Percentiles rank a stretch among this genome's conserved stretches.
Conservation (phyloP, 2,329 filamentous ascomycete species). For the Pestalotiopsis sp. region DNA sequence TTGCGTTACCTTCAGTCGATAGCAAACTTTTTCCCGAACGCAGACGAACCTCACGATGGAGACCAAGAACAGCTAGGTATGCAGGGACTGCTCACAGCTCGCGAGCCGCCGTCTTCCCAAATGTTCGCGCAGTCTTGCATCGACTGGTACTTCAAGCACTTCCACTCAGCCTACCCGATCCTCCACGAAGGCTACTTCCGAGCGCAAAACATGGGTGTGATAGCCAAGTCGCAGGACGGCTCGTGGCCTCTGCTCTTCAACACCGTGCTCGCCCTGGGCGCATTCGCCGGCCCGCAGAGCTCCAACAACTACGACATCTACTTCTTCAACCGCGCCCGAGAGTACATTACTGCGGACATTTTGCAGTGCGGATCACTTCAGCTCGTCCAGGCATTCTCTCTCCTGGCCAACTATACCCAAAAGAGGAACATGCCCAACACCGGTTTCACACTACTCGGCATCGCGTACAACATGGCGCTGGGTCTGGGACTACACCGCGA, state of each 20-base stretch:
- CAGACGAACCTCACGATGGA: background rate
- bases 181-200: conserved; percentile 48
- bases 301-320: conserved; percentile 29
- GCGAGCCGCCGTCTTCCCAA: conserved; percentile 24
- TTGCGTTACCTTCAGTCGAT: conserved; percentile 27
- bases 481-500: conserved; percentile 50
- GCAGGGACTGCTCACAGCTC: conserved; percentile 20
- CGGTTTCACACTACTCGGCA: conserved; percentile 48
- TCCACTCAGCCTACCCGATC: conserved; percentile 47
- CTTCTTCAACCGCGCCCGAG: conserved; percentile 31
- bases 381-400: conserved; percentile 31
- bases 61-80: background rate
- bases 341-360: conserved; percentile 28
- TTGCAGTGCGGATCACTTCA: conserved; percentile 36
- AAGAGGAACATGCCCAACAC: conserved; percentile 51
- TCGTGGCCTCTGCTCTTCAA: conserved; percentile 39
- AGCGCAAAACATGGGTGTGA: conserved; percentile 36
- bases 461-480: conserved; percentile 49
- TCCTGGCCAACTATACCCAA: conserved; percentile 44
- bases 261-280: conserved; percentile 40
- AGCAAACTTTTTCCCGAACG: background rate
- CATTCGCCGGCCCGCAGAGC: conserved; percentile 26
- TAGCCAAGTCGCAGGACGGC: conserved; percentile 28
- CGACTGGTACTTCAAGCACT: conserved; percentile 45
- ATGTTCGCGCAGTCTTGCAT: conserved; percentile 30